Evolutionary conservation across 495 filamentous ascomycete species (phyloP).

Genomic region (Xylaria sp.): DNA sequence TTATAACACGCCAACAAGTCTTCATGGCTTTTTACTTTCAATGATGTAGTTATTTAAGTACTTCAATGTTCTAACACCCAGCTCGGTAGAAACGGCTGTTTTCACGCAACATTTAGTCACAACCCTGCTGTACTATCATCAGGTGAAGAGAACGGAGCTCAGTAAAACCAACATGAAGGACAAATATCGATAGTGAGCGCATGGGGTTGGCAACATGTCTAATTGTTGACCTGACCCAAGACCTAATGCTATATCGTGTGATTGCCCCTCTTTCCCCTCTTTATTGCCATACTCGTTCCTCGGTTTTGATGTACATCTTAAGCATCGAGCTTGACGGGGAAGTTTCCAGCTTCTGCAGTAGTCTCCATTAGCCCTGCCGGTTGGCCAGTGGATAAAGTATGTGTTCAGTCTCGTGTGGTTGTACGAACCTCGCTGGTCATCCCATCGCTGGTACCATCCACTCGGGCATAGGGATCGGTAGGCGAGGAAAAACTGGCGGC

Average conservation of each 20-base stretch:
- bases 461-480: constrained; percentile 97
- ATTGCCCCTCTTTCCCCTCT: constrained; percentile 7
- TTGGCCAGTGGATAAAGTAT: background rate
- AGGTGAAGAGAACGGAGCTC: background rate
- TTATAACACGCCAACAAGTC: background rate
- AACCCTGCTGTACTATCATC: background rate
- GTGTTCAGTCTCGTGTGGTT: background rate
- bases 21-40: background rate
- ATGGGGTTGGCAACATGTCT: constrained; percentile 16
- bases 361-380: constrained; percentile 30
- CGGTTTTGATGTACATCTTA: constrained; percentile 38
- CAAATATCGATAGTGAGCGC: constrained; percentile 21
- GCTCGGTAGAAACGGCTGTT: background rate
- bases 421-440: constrained; percentile 90
- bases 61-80: background rate
- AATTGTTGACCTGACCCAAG: constrained; percentile 33
- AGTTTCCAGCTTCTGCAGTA: constrained; percentile 82
- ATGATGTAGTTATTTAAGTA: background rate
- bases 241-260: constrained; percentile 39
- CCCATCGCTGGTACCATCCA: constrained; percentile 94
- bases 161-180: background rate
- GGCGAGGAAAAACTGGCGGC: constrained; percentile 96
- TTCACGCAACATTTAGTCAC: background rate
- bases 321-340: constrained; percentile 74
- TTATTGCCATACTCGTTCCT: constrained; percentile 14